These are phyloP conservation scores for Leccinum subtestaceum DNA, from an alignment of 768 basidiomycete species.

Conservation along the genomic window DNA sequence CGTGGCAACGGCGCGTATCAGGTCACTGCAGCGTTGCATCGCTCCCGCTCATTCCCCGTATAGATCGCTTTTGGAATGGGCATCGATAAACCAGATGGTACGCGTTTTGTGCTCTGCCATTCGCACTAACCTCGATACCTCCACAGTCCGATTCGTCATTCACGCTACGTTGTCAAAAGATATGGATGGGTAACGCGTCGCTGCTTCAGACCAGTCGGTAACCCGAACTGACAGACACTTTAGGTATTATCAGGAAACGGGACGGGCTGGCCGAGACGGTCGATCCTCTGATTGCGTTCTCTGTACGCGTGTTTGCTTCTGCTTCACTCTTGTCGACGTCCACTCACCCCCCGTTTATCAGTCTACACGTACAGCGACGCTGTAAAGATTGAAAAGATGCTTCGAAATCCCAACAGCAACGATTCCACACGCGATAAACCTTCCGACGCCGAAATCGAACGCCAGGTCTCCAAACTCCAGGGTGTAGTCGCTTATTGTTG, in stretches of 20 bases:
- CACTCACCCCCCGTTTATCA: constrained; percentile 25
- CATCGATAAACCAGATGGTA: constrained; percentile 82
- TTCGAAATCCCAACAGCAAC: constrained; percentile 38
- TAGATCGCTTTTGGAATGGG: constrained; percentile 98
- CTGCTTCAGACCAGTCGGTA: not conserved
- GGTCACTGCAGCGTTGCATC: not conserved
- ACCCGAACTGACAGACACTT: constrained; percentile 3
- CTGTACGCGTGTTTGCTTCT: constrained; percentile 49
- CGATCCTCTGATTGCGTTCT: constrained; percentile 80
- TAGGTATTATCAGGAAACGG: constrained; percentile 94
- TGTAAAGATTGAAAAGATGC: constrained; percentile 53
- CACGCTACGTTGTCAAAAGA: constrained; percentile 81
- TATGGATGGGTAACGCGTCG: constrained; percentile 66
- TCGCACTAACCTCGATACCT: constrained; percentile 5
- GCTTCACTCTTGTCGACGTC: not conserved
- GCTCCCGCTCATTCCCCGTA: not conserved
- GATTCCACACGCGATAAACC: constrained; percentile 33
- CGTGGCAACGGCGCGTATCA: constrained; percentile 76
- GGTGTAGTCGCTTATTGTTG: constrained; percentile 77
- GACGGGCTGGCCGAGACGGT: constrained; percentile 93
- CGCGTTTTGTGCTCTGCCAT: constrained; percentile 5
- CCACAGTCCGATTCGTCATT: constrained; percentile 84
- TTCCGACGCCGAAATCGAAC: constrained; percentile 52
- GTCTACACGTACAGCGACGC: constrained; percentile 68
- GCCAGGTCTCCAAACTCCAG: constrained; percentile 68